phyloP scores from a whole-genome alignment of 2,329 filamentous ascomycete genomes.

The Cladosporium sp. region DNA sequence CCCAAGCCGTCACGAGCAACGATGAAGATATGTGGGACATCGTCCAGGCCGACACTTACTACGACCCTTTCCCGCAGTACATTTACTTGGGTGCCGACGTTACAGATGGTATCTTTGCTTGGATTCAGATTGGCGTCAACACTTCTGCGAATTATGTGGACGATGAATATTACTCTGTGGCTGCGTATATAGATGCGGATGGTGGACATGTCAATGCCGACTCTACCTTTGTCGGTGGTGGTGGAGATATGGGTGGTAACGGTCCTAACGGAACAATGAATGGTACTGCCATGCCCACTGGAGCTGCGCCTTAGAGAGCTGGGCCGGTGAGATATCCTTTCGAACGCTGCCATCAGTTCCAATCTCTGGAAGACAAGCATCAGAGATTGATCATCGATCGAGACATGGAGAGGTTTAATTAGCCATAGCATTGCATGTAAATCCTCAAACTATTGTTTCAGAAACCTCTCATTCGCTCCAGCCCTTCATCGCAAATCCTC shows the following conservation, averaged over 20 bases:
- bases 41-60: slow-evolving; percentile 47
- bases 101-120: slow-evolving; percentile 54
- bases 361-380: neutral
- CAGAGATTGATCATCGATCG: neutral
- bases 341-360: neutral
- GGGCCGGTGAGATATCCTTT: neutral
- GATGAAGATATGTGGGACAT: slow-evolving; percentile 51
- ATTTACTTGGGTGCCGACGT: slow-evolving; percentile 57
- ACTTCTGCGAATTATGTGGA: slow-evolving; percentile 29
- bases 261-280: slow-evolving; percentile 17
- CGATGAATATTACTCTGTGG: slow-evolving; percentile 26
- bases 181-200: slow-evolving; percentile 33
- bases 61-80: slow-evolving; percentile 61
- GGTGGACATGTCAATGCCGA: slow-evolving; percentile 37
- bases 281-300: slow-evolving; percentile 1
- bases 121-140: slow-evolving; percentile 55
- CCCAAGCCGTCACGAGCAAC: slow-evolving; percentile 51
- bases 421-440: neutral
- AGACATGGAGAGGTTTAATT: neutral
- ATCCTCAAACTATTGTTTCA: neutral
- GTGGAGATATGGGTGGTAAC: slow-evolving; percentile 26
- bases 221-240: slow-evolving; percentile 22
- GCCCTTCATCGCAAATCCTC: slow-evolving; percentile 19
- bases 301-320: slow-evolving; percentile 18
- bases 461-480: neutral